phyloP scores from a whole-genome alignment of 352 stramenopile genomes.

The Globisporangium emineosum region DNA sequence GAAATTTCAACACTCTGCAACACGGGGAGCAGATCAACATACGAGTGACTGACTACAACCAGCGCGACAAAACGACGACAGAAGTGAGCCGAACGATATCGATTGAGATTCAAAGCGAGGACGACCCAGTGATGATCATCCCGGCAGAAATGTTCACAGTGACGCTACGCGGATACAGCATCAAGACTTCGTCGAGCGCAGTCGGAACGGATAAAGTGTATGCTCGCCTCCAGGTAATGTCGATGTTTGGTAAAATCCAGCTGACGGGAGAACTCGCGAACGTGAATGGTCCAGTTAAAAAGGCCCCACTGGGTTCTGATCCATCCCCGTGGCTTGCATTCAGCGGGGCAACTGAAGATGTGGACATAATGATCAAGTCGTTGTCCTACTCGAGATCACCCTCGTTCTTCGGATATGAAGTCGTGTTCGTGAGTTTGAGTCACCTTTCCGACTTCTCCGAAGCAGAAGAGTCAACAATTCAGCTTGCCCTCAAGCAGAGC shows the following conservation, averaged over 20 bases:
- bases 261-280: constrained; percentile 20
- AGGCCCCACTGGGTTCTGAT: constrained; percentile 21
- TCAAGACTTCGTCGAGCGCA: constrained; percentile 27
- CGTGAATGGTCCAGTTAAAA: constrained; percentile 20
- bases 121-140: constrained; percentile 42
- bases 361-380: constrained; percentile 38
- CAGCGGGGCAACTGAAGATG: constrained; percentile 27
- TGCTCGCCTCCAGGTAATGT: constrained; percentile 48
- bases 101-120: constrained; percentile 38
- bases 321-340: constrained; percentile 33
- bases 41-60: constrained; percentile 54
- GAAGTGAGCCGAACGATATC: constrained; percentile 39
- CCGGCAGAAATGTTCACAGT: constrained; percentile 32
- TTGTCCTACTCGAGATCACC: constrained; percentile 41
- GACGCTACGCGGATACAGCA: constrained; percentile 40
- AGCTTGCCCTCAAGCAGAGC: constrained; percentile 36
- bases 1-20: constrained; percentile 68
- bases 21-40: constrained; percentile 61
- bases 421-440: constrained; percentile 57
- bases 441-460: constrained; percentile 35
- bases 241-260: constrained; percentile 43
- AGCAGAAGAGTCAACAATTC: constrained; percentile 40
- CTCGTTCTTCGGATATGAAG: constrained; percentile 58
- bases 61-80: constrained; percentile 42
- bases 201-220: constrained; percentile 25